Conservation (phyloP, 73 alveolate species). For the Tetrahymena malaccensis region DNA sequence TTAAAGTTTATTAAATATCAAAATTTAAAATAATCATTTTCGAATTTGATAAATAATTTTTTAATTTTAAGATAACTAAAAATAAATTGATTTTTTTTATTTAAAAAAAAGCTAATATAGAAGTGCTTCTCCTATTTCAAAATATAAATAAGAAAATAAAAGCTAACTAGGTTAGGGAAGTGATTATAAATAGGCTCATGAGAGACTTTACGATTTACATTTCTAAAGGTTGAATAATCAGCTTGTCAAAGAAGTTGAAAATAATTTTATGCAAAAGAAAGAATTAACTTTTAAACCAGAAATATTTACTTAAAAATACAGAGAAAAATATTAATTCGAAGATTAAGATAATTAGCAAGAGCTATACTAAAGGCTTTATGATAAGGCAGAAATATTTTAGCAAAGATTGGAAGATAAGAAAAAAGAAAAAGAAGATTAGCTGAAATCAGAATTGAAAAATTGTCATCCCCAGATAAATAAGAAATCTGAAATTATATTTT, state of each 20-base stretch:
- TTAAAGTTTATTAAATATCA: too few species aligned
- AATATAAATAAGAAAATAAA: background rate
- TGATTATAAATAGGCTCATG: background rate
- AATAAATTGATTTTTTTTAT: background rate
- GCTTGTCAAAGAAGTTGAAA: background rate
- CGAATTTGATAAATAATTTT: too few species aligned
- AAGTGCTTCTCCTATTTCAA: background rate
- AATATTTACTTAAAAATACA: background rate
- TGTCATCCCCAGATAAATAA: background rate
- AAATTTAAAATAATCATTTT: too few species aligned
- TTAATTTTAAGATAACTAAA: background rate
- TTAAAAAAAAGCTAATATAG: background rate
- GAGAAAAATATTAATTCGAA: background rate
- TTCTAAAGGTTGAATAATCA: background rate
- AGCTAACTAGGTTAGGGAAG: background rate
- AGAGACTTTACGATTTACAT: background rate
- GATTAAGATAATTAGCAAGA: background rate
- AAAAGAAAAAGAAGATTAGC: background rate
- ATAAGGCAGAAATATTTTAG: background rate
- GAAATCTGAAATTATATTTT: background rate
- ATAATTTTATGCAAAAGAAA: background rate
- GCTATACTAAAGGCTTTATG: background rate
- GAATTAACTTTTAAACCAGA: background rate
- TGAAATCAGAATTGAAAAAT: background rate
- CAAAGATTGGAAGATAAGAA: background rate